A percentile compares a stretch with the other conserved stretches of the same genome.
Evolutionary conservation across 371 early-diverging fungal species (phyloP).

Genomic region (Apophysomyces sp.): DNA sequence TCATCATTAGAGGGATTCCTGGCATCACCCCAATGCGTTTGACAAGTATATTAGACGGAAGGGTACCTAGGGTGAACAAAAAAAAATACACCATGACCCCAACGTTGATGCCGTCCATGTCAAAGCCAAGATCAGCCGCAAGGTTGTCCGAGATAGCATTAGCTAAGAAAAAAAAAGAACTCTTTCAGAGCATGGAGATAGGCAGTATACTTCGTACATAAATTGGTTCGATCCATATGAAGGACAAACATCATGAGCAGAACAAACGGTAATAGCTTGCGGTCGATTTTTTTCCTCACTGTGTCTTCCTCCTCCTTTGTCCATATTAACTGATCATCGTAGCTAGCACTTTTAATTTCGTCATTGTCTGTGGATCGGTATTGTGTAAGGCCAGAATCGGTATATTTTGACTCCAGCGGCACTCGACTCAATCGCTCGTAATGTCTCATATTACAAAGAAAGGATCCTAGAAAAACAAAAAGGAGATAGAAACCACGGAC

Average conservation of each 20-base stretch:
- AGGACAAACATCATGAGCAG: slow-evolving; percentile 13
- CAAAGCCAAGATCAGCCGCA: slow-evolving; percentile 33
- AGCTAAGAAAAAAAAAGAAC: slow-evolving; percentile 3
- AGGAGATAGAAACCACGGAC: no score
- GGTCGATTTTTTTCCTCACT: neutral
- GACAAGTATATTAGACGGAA: slow-evolving; percentile 41
- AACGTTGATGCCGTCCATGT: slow-evolving; percentile 33
- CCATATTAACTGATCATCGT: slow-evolving; percentile 5
- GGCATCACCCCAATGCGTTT: slow-evolving; percentile 42
- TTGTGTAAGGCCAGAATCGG: neutral
- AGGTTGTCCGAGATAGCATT: slow-evolving; percentile 45
- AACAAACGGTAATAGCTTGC: slow-evolving; percentile 4
- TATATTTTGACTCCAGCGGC: neutral
- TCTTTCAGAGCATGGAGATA: neutral
- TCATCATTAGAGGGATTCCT: slow-evolving; percentile 54
- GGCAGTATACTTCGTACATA: slow-evolving; percentile 2
- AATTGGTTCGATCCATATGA: slow-evolving; percentile 16
- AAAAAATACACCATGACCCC: slow-evolving; percentile 37
- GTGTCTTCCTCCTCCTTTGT: slow-evolving; percentile 8
- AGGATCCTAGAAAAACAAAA: neutral
- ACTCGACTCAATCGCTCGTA: neutral
- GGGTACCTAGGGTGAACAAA: slow-evolving; percentile 34
- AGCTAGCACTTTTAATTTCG: neutral
- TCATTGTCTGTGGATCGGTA: neutral
- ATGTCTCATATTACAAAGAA: neutral